Evolutionary conservation across 306 rosid species (phyloP), one percentile per base, ranked within the genome.

Genomic region (Inga laurina): DNA sequence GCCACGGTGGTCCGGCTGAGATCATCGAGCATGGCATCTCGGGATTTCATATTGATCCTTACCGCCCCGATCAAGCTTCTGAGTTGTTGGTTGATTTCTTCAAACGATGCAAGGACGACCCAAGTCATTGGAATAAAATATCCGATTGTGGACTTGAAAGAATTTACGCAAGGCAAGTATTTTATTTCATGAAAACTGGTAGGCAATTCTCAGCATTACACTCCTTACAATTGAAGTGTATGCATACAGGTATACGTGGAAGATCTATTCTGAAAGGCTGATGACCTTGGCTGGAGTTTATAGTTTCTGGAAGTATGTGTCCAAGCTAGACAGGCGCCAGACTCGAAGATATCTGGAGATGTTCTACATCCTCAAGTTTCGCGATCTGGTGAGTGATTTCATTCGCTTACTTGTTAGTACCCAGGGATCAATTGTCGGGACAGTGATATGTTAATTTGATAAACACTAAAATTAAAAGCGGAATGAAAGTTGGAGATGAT

Each of bases 1-100:
- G 85, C 87, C 92, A 91, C 73, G 93, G 92, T 34, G 93, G 95
- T 77, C 95, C 93, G 51, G 92, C 91, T 3, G 92, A 91, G 85
- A 91, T 91, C 51, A 91, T 91, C 48, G 91, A 88, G 88, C 83
- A 91, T 1, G 91, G 92, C 59, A 24, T 82, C 41, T 92, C 92
- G 0, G 92, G 95, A 48, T 88, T 88, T 82, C 93, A 92, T 78
- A 87, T 92, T 2, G 93, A 90, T 79, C 95, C 95, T 48, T 88
- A 92, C 75, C 93, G 90, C 78, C 88, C 95, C 0, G 88, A 91
- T 67, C 81, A 87, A 81, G 87, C 89, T 67, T 72, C 86, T 56
- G 74, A 27, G 8, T 49, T 85, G 52, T 3, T 91, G 81, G 89
- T 84, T 14, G 91, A 90, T 78, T 90, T 91, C 93, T 87, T 86